These are phyloP conservation scores for Arctium minus DNA, from an alignment of 129 eudicot genomes.

Conservation along the genomic window DNA sequence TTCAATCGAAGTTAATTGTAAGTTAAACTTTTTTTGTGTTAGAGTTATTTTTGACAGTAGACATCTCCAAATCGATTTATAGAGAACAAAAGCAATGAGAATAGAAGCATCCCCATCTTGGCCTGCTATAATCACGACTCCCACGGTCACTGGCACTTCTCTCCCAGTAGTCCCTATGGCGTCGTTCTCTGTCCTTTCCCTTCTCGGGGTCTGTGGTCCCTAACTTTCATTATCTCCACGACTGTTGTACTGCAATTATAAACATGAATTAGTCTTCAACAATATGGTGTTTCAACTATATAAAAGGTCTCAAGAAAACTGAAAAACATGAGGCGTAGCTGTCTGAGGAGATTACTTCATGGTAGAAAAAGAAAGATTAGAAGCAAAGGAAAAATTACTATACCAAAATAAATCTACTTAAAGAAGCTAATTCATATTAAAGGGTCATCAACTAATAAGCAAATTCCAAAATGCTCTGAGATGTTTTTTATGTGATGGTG, in stretches of 20 bases:
- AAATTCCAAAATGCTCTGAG: background rate
- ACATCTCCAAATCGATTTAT: too few species aligned
- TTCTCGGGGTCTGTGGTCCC: slow-evolving; percentile 44
- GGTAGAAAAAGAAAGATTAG: background rate
- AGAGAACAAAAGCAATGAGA: background rate
- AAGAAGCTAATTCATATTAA: background rate
- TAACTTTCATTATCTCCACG: slow-evolving; percentile 44
- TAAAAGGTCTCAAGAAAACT: background rate
- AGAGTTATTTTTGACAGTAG: too few species aligned
- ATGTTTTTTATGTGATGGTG: background rate
- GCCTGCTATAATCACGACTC: slow-evolving; percentile 70
- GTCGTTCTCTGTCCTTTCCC: slow-evolving; percentile 46
- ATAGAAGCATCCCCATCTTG: background rate
- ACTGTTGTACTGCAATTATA: slow-evolving; percentile 34
- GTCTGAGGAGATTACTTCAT: too few species aligned
- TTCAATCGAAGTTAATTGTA: too few species aligned
- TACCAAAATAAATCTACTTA: background rate
- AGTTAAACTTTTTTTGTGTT: too few species aligned
- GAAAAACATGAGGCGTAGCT: background rate
- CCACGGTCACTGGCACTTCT: slow-evolving; percentile 49
- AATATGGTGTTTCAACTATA: background rate
- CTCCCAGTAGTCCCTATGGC: slow-evolving; percentile 39
- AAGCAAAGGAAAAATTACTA: background rate
- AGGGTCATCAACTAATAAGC: background rate
- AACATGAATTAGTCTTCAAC: background rate